These are phyloP conservation scores for Spirogloea muscicola DNA, from an alignment of 139 green algal species.

Conservation along the genomic window DNA sequence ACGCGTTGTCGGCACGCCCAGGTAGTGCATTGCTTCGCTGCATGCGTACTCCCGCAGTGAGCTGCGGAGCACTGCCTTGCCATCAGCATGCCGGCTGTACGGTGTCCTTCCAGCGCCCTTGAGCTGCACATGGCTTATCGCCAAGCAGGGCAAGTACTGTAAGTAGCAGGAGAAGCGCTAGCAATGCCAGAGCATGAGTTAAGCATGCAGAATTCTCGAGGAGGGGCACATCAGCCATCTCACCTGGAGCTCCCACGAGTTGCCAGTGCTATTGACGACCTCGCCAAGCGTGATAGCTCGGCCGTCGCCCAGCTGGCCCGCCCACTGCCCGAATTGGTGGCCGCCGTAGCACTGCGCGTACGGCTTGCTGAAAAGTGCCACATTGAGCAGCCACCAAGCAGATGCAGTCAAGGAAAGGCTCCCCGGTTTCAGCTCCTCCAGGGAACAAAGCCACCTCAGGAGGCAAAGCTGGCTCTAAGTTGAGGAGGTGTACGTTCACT, in stretches of 20 bases:
- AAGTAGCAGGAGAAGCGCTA: conserved; percentile 72
- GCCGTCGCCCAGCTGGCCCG: conserved; percentile 52
- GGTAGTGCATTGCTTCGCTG: conserved; percentile 77
- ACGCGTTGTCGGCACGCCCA: conserved; percentile 81
- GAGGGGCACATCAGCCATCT: conserved; percentile 42
- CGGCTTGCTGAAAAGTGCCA: conserved; percentile 35
- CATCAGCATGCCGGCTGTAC: conserved; percentile 68
- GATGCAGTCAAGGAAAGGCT: neutral
- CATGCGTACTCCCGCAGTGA: conserved; percentile 80
- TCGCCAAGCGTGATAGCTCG: conserved; percentile 52
- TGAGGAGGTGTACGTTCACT: neutral
- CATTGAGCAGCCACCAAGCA: conserved; percentile 3
- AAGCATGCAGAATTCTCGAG: no score
- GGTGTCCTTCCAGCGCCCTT: conserved; percentile 90
- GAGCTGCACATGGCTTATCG: conserved; percentile 91
- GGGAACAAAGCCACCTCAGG: neutral
- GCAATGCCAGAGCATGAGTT: no score
- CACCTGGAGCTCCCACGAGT: conserved; percentile 37
- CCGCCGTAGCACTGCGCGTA: conserved; percentile 61
- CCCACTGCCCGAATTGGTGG: conserved; percentile 49
- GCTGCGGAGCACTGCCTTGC: conserved; percentile 77
- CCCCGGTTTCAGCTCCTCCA: neutral
- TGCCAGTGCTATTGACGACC: conserved; percentile 60
- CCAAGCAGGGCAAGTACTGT: conserved; percentile 71
- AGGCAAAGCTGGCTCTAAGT: neutral